phyloP scores from a whole-genome alignment of 2,329 filamentous ascomycete species.

The Lasiodiplodia sp. region DNA sequence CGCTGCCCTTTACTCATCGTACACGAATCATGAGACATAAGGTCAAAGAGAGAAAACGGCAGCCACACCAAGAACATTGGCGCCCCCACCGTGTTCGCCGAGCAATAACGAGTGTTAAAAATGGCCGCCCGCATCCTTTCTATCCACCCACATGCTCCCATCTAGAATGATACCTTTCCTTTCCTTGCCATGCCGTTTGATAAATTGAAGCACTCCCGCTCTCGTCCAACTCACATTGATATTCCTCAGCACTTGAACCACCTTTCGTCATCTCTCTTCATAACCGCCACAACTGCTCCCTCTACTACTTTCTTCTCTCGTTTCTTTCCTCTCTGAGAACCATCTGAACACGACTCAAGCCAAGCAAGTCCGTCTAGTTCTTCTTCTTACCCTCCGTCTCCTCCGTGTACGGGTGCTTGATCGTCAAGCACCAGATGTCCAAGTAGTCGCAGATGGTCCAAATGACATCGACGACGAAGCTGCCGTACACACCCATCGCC shows the following conservation, averaged over 20 bases:
- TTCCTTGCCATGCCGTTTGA: neutral
- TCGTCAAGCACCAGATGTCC: slow-evolving; percentile 97
- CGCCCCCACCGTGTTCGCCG: neutral
- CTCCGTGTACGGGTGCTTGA: slow-evolving; percentile 77
- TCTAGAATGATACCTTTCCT: neutral
- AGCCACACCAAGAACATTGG: neutral
- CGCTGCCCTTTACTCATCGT: neutral
- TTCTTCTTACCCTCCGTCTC: slow-evolving; percentile 32
- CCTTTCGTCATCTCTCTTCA: neutral
- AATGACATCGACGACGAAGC: slow-evolving; percentile 96
- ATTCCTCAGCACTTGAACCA: neutral
- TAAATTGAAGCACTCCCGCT: neutral
- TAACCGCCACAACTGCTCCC: neutral
- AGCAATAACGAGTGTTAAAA: slow-evolving; percentile 9
- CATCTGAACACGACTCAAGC: neutral
- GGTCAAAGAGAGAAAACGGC: neutral
- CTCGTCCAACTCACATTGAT: neutral
- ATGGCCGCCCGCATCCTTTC: neutral
- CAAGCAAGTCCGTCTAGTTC: neutral
- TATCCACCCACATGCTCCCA: neutral
- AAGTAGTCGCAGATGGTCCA: slow-evolving; percentile 97
- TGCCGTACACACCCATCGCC: slow-evolving; percentile 90
- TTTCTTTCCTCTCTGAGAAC: neutral
- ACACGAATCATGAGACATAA: neutral
- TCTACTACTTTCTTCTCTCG: neutral